Evolutionary conservation across 2,329 filamentous ascomycete species (phyloP).

Genomic region (Phoma herbarum): DNA sequence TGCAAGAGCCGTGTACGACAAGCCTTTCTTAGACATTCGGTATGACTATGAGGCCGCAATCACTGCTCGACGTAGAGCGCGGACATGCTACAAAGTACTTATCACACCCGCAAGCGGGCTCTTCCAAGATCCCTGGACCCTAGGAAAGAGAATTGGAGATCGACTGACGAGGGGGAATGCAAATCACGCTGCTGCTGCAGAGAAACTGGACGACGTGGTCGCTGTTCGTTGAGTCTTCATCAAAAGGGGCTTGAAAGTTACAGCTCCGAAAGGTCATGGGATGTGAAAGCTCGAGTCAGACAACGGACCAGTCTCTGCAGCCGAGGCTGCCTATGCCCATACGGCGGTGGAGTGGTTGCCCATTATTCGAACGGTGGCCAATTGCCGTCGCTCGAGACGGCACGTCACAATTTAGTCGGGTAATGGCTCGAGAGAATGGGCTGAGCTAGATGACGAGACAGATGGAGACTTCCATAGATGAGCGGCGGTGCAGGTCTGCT

Average conservation of each 20-base stretch:
- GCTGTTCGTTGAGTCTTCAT: slow-evolving; percentile 24
- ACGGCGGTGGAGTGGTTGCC: not conserved
- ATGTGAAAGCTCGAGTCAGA: slow-evolving; percentile 4
- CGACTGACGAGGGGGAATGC: not conserved
- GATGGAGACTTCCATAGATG: not conserved
- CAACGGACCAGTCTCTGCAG: not conserved
- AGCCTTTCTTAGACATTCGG: slow-evolving; percentile 20
- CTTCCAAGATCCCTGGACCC: slow-evolving; percentile 8
- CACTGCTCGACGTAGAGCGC: slow-evolving; percentile 1
- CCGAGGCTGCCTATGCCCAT: not conserved
- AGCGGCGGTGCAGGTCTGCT: not conserved
- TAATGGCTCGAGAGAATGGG: not conserved
- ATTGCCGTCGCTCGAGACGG: not conserved
- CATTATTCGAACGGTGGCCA: not conserved
- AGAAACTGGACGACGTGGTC: slow-evolving; percentile 29
- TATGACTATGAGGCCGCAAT: slow-evolving; percentile 14
- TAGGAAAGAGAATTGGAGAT: not conserved
- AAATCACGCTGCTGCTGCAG: slow-evolving; percentile 12
- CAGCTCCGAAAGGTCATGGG: not conserved
- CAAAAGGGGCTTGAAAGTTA: slow-evolving; percentile 14
- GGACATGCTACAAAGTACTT: slow-evolving; percentile 20
- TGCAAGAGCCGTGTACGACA: slow-evolving; percentile 9
- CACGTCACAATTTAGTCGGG: not conserved
- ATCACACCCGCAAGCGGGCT: slow-evolving; percentile 2
- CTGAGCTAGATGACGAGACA: not conserved